A percentile compares a stretch with the other conserved stretches of the same genome.
phyloP scores from a whole-genome alignment of 139 green algal genomes.

The Edaphochlamys debaryana region DNA sequence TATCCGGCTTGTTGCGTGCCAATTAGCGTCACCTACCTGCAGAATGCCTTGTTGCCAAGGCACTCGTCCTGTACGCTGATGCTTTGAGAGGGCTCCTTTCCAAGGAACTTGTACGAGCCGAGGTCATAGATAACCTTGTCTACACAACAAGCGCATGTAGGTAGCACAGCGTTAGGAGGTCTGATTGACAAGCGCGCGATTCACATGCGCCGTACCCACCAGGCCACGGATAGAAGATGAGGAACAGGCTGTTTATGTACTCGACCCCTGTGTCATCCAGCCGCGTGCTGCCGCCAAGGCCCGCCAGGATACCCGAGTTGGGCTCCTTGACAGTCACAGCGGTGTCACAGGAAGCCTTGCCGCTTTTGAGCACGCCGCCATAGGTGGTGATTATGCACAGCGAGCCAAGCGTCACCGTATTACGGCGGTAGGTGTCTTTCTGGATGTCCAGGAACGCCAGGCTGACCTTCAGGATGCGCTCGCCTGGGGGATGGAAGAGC shows the following conservation, averaged over 20 bases:
- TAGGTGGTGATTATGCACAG: conserved; percentile 15
- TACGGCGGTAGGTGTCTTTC: neutral
- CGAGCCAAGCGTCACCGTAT: conserved; percentile 1
- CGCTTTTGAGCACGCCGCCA: neutral
- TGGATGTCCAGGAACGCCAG: neutral
- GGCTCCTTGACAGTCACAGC: neutral
- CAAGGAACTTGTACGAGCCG: neutral
- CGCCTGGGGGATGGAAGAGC: neutral
- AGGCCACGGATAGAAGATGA: conserved; percentile 17
- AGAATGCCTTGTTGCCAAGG: conserved; percentile 14
- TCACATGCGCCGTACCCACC: neutral
- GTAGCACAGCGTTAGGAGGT: neutral
- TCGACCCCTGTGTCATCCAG: conserved; percentile 8
- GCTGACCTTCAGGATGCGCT: conserved; percentile 1
- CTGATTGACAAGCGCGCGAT: no score
- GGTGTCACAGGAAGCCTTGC: neutral
- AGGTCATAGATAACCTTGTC: neutral
- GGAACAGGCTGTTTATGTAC: conserved; percentile 10
- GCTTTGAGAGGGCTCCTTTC: neutral
- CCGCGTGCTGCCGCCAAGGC: conserved; percentile 2
- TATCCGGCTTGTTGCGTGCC: no score
- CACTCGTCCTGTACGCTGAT: conserved; percentile 13
- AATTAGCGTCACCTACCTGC: neutral
- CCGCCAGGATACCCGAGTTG: neutral
- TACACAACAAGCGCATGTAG: neutral